Evolutionary conservation across 192 early-diverging fungal species (phyloP).

Genomic region (Podila epigama): DNA sequence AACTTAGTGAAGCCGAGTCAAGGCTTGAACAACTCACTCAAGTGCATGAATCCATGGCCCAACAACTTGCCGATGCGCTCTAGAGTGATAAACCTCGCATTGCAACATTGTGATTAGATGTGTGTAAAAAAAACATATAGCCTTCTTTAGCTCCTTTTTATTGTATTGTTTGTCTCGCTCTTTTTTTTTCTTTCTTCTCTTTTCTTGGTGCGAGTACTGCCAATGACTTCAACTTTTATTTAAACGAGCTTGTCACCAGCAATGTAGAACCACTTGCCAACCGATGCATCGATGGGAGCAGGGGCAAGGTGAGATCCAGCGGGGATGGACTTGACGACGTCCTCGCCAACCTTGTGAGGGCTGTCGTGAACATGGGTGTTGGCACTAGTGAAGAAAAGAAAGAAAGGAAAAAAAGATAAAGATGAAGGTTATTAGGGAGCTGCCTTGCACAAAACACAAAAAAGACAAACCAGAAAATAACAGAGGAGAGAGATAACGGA

Average conservation of each 20-base stretch:
- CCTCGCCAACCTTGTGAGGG: slow-evolving; percentile 73
- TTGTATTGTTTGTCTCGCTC: neutral
- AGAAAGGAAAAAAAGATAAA: neutral
- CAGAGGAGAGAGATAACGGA: no score
- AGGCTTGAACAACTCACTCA: slow-evolving; percentile 12
- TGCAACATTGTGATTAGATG: neutral
- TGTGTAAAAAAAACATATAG: neutral
- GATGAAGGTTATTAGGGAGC: neutral
- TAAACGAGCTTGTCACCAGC: slow-evolving; percentile 17
- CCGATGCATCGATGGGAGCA: slow-evolving; percentile 80
- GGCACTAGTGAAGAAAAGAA: slow-evolving; percentile 51
- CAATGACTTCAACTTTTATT: neutral
- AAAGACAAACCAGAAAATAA: no score
- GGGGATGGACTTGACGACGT: slow-evolving; percentile 63
- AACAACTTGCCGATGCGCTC: slow-evolving; percentile 21
- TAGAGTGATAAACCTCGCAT: neutral
- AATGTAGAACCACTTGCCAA: slow-evolving; percentile 50
- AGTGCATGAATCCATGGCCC: slow-evolving; percentile 21
- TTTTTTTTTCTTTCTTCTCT: neutral
- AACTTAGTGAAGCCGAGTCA: slow-evolving; percentile 14
- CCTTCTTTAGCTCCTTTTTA: neutral
- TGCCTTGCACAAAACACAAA: no score
- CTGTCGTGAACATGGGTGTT: slow-evolving; percentile 73
- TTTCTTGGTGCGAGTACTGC: neutral
- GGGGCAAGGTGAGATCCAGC: slow-evolving; percentile 61